phyloP scores from a whole-genome alignment of 2,329 filamentous ascomycete species.

The Catunica adiposa region DNA sequence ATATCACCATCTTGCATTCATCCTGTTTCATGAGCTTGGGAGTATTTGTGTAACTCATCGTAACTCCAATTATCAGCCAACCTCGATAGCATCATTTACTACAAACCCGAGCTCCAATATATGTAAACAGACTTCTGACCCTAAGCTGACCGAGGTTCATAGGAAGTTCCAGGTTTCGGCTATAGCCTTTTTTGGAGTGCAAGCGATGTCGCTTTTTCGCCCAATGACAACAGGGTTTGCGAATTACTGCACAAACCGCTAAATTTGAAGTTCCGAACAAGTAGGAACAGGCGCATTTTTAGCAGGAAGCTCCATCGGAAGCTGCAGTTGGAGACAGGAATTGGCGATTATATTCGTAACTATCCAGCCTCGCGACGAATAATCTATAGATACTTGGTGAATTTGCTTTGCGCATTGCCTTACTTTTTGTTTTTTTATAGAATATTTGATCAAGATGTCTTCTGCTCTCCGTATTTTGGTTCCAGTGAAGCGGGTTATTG shows the following conservation, averaged over 20 bases:
- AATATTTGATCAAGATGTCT: conserved; percentile 28
- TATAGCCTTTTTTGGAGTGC: conserved; percentile 8
- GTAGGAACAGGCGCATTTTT: background rate
- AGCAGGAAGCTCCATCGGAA: background rate
- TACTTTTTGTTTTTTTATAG: background rate
- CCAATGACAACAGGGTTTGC: conserved; percentile 9
- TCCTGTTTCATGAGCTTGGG: too few relatives aligned
- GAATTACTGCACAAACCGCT: background rate
- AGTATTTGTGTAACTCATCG: too few relatives aligned
- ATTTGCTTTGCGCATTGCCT: background rate
- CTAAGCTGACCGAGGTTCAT: conserved; percentile 5
- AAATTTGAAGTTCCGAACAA: conserved; percentile 4
- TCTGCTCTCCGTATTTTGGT: conserved; percentile 56
- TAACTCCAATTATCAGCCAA: too few relatives aligned
- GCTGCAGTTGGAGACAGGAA: too few relatives aligned
- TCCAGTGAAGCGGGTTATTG: conserved; percentile 70
- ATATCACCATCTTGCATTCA: background rate
- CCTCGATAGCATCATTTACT: too few relatives aligned
- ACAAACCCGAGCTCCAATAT: background rate
- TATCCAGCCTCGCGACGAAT: background rate
- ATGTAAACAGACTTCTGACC: conserved; percentile 9
- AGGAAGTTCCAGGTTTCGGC: conserved; percentile 2
- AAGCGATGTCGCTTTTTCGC: conserved; percentile 14
- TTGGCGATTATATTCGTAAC: background rate
- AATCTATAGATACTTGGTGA: background rate